These are phyloP conservation scores for Rhododendron ovatum DNA, from an alignment of 148 eudicot genomes.

Conservation along the genomic window DNA sequence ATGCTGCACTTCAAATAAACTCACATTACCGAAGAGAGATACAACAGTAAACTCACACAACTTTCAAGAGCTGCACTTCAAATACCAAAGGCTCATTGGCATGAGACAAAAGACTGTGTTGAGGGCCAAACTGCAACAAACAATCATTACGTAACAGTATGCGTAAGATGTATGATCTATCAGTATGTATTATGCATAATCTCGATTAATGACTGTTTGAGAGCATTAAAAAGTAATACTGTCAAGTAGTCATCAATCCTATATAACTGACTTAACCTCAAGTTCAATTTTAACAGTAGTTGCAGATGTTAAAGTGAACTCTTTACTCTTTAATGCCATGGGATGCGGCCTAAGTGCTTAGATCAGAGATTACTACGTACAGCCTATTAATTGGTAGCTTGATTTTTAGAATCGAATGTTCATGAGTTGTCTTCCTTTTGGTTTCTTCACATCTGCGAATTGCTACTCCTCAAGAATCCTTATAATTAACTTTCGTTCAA, in stretches of 20 bases:
- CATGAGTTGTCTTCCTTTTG: not conserved
- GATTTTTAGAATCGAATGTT: not conserved
- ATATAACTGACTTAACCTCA: not conserved
- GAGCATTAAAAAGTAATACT: not conserved
- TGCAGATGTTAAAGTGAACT: not conserved
- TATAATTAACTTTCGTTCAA: not conserved
- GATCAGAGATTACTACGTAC: not conserved
- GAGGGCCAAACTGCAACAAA: slow-evolving; percentile 87
- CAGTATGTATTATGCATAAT: not conserved
- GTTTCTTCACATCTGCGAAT: not conserved
- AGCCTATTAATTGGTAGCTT: not conserved
- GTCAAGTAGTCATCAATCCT: not conserved
- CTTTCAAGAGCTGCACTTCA: slow-evolving; percentile 92
- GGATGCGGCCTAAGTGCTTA: not conserved
- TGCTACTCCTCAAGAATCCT: not conserved
- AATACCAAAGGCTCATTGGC: slow-evolving; percentile 85
- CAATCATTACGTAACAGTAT: not conserved
- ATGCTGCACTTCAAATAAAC: not conserved
- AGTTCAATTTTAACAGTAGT: not conserved
- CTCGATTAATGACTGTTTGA: not conserved
- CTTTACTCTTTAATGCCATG: not conserved
- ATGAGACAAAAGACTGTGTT: slow-evolving; percentile 86
- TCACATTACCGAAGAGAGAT: not conserved
- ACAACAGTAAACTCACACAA: slow-evolving; percentile 35
- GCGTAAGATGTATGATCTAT: not conserved